Percentiles rank a stretch among this genome's conserved stretches.
These are phyloP conservation scores for Maudiozyma serrabonitensis DNA, from an alignment of 805 yeast species.

Conservation along the genomic window DNA sequence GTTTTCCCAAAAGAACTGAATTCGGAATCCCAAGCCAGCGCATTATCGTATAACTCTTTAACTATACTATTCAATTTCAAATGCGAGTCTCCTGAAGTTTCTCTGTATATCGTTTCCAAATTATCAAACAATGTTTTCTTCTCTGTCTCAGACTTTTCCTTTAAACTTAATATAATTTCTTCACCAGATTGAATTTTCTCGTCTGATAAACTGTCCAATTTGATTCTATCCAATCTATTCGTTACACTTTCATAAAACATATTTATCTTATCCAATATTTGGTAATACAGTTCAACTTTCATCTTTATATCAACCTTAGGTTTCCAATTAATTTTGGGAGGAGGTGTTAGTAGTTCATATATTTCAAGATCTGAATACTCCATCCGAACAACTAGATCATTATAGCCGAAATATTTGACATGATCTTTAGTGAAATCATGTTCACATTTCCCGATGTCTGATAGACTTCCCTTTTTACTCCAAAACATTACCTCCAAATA, in stretches of 20 bases:
- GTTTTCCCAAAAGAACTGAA: constrained; percentile 69
- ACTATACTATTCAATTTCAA: constrained; percentile 60
- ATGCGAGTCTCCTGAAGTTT: constrained; percentile 54
- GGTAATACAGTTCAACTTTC: constrained; percentile 52
- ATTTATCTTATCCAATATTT: constrained; percentile 43
- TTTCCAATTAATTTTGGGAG: constrained; percentile 58
- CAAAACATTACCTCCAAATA: constrained; percentile 81
- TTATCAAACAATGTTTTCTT: constrained; percentile 34
- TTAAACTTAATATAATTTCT: constrained; percentile 47
- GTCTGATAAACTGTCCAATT: constrained; percentile 56
- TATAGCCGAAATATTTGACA: constrained; percentile 72
- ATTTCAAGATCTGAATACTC: constrained; percentile 68
- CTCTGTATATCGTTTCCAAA: constrained; percentile 43
- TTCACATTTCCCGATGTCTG: constrained; percentile 55
- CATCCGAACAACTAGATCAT: constrained; percentile 67
- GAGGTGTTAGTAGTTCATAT: constrained; percentile 74
- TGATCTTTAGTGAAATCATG: constrained; percentile 81
- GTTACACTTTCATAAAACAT: constrained; percentile 65
- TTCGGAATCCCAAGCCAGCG: constrained; percentile 80
- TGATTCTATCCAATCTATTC: constrained; percentile 65
- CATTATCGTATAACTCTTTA: constrained; percentile 65
- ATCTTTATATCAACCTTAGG: constrained; percentile 59
- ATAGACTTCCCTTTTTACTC: constrained; percentile 45
- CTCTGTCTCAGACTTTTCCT: constrained; percentile 43
- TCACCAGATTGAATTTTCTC: constrained; percentile 67